Conservation (phyloP, 352 stramenopile genomes). For the Globisporangium camurandrum region DNA sequence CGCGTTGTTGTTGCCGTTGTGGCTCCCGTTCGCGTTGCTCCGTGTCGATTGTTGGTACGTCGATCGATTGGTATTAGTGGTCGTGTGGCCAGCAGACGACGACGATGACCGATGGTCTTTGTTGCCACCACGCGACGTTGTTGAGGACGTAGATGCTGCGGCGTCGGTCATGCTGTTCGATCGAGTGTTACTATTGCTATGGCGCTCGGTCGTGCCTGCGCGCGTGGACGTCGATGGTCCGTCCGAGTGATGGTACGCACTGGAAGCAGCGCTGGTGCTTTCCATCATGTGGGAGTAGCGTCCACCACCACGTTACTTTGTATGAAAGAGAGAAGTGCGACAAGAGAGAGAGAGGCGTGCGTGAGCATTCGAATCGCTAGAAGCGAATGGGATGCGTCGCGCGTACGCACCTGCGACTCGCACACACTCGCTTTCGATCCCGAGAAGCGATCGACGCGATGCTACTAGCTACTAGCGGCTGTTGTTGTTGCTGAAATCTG, state of each 20-base stretch:
- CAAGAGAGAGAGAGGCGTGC: not conserved
- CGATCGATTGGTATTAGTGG: not conserved
- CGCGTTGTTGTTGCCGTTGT: slow-evolving; percentile 8
- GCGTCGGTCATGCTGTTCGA: slow-evolving; percentile 4
- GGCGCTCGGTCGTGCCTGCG: slow-evolving; percentile 5
- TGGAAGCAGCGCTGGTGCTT: slow-evolving; percentile 9
- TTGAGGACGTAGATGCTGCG: no score
- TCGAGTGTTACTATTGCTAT: no score
- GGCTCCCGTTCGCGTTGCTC: not conserved
- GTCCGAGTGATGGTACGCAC: slow-evolving; percentile 9
- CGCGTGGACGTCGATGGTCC: slow-evolving; percentile 3
- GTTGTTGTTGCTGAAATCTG: no score
- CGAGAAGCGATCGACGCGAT: no score
- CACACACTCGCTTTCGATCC: no score
- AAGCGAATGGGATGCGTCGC: no score
- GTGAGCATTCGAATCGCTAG: no score
- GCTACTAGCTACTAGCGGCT: no score
- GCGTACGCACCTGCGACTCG: not conserved
- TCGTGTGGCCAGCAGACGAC: no score
- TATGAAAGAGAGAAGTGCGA: not conserved
- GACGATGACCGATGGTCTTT: slow-evolving; percentile 10
- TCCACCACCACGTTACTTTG: no score
- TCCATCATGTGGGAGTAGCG: slow-evolving; percentile 14
- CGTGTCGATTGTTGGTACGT: slow-evolving; percentile 13
- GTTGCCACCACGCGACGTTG: slow-evolving; percentile 9